Conservation (phyloP, 352 stramenopile species). For the Aphanomyces invadans region DNA sequence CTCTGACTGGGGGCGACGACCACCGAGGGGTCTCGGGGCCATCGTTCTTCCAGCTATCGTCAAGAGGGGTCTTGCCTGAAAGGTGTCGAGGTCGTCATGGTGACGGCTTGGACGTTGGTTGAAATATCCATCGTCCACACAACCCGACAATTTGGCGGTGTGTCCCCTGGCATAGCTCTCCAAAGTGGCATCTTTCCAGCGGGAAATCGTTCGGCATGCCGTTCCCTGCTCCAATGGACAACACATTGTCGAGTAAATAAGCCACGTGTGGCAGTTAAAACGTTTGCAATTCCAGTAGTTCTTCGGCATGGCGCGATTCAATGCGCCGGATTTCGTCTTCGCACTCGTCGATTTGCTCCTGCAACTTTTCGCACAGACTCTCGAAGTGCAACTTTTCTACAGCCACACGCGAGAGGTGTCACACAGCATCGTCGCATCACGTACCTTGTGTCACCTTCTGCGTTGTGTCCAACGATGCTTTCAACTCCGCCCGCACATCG, state of each 20-base stretch:
- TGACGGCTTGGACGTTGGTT: constrained; percentile 3
- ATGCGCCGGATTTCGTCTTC: constrained; percentile 80
- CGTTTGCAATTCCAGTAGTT: constrained; percentile 24
- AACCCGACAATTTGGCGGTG: too few relatives aligned
- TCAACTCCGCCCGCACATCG: constrained; percentile 5
- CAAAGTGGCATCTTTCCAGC: too few relatives aligned
- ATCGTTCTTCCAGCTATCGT: too few relatives aligned
- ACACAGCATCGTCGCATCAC: background rate
- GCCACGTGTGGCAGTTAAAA: constrained; percentile 14
- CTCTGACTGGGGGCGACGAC: too few relatives aligned
- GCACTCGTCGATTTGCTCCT: constrained; percentile 60
- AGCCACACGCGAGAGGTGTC: background rate
- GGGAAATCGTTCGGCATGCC: too few relatives aligned
- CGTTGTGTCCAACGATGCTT: background rate
- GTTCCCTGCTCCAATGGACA: too few relatives aligned
- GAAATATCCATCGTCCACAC: too few relatives aligned
- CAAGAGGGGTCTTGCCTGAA: too few relatives aligned
- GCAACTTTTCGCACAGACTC: constrained; percentile 28
- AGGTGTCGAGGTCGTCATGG: too few relatives aligned
- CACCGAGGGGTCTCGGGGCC: too few relatives aligned
- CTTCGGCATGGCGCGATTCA: constrained; percentile 42
- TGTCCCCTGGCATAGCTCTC: too few relatives aligned
- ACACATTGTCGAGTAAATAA: constrained; percentile 22
- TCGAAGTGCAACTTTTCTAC: constrained; percentile 23
- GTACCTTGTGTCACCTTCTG: constrained; percentile 9